Conservation (phyloP, 2,329 filamentous ascomycete genomes). For the Malbranchea zuffiana region DNA sequence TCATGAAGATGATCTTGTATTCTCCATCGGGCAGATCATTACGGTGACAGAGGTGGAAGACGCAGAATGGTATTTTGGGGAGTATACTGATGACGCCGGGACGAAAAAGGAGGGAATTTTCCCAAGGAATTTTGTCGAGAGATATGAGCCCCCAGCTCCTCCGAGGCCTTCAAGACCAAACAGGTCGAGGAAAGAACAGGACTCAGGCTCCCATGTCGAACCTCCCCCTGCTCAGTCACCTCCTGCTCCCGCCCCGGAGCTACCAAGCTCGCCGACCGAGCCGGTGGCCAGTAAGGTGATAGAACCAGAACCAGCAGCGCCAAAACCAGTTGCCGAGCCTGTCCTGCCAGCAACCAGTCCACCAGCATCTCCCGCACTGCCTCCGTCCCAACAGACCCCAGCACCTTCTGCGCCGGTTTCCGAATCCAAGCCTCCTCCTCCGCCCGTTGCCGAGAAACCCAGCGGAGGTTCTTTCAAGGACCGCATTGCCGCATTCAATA, state of each 20-base stretch:
- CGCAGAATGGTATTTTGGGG: constrained; percentile 83
- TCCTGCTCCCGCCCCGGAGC: constrained; percentile 21
- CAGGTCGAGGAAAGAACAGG: constrained; percentile 56
- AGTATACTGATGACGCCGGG: constrained; percentile 69
- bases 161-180: constrained; percentile 65
- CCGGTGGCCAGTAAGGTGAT: neutral
- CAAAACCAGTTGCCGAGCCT: constrained; percentile 12
- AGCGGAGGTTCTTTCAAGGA: constrained; percentile 72
- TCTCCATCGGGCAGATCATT: constrained; percentile 75
- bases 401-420: constrained; percentile 32
- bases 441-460: constrained; percentile 60
- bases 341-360: neutral
- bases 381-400: constrained; percentile 20
- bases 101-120: constrained; percentile 75
- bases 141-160: constrained; percentile 81
- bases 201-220: constrained; percentile 29
- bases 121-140: constrained; percentile 94
- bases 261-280: constrained; percentile 20
- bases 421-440: constrained; percentile 51
- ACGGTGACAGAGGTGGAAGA: constrained; percentile 89
- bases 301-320: constrained; percentile 12
- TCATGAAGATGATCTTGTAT: constrained; percentile 91
- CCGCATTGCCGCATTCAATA: constrained; percentile 95
- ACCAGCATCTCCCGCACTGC: constrained; percentile 16
- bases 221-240: constrained; percentile 14